phyloP scores from a whole-genome alignment of 2,329 filamentous ascomycete genomes.

The Reticulascus tulasneorum region DNA sequence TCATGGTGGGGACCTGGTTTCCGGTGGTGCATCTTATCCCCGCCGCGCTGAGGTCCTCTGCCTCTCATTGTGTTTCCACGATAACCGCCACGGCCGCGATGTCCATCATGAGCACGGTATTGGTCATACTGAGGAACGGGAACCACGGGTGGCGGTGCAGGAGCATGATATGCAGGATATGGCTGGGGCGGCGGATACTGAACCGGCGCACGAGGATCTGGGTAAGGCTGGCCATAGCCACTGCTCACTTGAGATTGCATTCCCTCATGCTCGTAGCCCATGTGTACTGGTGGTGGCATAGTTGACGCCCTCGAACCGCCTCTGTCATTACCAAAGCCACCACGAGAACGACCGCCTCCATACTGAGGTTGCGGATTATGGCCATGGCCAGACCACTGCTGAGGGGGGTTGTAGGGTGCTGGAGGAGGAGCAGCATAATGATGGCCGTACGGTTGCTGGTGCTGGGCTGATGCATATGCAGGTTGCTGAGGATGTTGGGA shows the following conservation, averaged over 20 bases:
- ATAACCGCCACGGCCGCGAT: slow-evolving; percentile 31
- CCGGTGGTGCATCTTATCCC: slow-evolving; percentile 23
- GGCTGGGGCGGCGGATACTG: slow-evolving; percentile 33
- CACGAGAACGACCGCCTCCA: slow-evolving; percentile 33
- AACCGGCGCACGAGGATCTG: slow-evolving; percentile 32
- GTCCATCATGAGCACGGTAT: slow-evolving; percentile 23
- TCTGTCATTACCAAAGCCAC: slow-evolving; percentile 41
- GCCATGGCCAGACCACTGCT: slow-evolving; percentile 29
- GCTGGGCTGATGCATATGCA: slow-evolving; percentile 36
- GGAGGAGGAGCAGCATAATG: slow-evolving; percentile 32
- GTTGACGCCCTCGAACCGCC: slow-evolving; percentile 32
- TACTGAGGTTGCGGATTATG: slow-evolving; percentile 33
- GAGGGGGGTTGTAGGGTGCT: slow-evolving; percentile 25
- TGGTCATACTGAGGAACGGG: slow-evolving; percentile 28
- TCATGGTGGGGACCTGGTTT: slow-evolving; percentile 25
- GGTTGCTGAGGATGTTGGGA: slow-evolving; percentile 39
- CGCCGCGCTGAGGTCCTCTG: slow-evolving; percentile 28
- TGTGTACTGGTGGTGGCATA: slow-evolving; percentile 27
- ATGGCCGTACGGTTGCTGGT: slow-evolving; percentile 26
- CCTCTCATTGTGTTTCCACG: slow-evolving; percentile 25
- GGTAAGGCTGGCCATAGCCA: slow-evolving; percentile 36
- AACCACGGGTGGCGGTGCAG: no score
- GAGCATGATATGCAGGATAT: slow-evolving; percentile 31
- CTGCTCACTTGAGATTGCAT: slow-evolving; percentile 28
- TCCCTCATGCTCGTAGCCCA: slow-evolving; percentile 23